Evolutionary conservation across 139 green algal species (phyloP), one percentile per base, ranked within the genome.

Genomic region (Gonium pectorale): DNA sequence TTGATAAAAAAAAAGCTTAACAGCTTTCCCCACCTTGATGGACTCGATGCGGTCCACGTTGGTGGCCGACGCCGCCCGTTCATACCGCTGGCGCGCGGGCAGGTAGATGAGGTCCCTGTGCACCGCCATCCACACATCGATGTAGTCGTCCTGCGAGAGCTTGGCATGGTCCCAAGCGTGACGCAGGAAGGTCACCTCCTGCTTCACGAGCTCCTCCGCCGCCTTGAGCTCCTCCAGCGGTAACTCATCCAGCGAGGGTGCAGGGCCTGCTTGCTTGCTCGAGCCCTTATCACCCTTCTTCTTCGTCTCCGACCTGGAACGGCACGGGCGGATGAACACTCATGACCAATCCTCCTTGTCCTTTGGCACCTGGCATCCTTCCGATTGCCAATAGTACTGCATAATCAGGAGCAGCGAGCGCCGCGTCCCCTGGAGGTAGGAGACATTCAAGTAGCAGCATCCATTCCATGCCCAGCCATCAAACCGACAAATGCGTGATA

Each of bases 21-120:
- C 19, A 29, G 29, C 60, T 11, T 7, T n/a, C 17, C 63, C 38
- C 60, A 90, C 92, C 90, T 91, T 89, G 54, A 92, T 19, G 7
- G 88, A 89, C 9, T 94, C 92, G 6, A 95, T 67, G 3, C 89
- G 83, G 49, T 96, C 89, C 5, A 88, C 51, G 35, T 90, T 86
- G 31, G 92, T 93, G 40, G 90, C 89, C 0, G 83, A 89, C 3
- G 92, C 90, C 24, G 79, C 87, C 27, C 91, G 88, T 6, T 81
- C 88, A 54, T 93, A 97, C 2, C 84, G 74, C 74, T 81, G 49
- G 67, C 91, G 80, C 3, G 73, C 72, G 11, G 94, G 93, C 43
- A 96, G 51, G 75, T 86, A 97, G 69, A 97, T 92, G 59, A 96
- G 91, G 64, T 98, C 94, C 4, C 79, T 67, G 0, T 81, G 56